Conservation (phyloP, 2,329 filamentous ascomycete species). For the Lasiodiplodia gonubiensis region DNA sequence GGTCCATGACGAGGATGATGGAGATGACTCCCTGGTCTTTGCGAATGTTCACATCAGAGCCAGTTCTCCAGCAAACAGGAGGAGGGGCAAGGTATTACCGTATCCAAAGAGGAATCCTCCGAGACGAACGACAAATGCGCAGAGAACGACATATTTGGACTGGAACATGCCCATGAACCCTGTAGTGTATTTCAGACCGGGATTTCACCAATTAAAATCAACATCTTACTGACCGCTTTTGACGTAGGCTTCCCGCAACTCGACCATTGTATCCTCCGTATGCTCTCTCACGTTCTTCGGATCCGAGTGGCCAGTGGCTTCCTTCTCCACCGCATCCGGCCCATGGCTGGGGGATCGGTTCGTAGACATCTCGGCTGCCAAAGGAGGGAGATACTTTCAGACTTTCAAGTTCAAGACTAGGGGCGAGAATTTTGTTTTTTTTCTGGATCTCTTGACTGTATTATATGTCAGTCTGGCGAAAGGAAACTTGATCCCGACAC, state of each 20-base stretch:
- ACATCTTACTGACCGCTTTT: not conserved
- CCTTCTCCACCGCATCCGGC: not conserved
- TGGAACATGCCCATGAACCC: slow-evolving; percentile 37
- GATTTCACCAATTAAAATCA: not conserved
- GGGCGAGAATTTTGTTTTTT: too few species aligned
- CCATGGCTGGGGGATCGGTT: not conserved
- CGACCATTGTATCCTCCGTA: slow-evolving; percentile 3
- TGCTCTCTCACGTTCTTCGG: slow-evolving; percentile 2
- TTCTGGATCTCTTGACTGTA: not conserved
- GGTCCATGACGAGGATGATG: slow-evolving; percentile 59
- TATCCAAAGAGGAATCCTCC: slow-evolving; percentile 60
- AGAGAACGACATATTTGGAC: slow-evolving; percentile 58
- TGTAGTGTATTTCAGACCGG: not conserved
- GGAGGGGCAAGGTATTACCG: slow-evolving; percentile 39
- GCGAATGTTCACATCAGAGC: too few species aligned
- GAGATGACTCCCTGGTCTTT: slow-evolving; percentile 49
- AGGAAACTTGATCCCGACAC: slow-evolving; percentile 2
- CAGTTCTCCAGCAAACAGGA: not conserved
- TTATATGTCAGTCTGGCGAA: not conserved
- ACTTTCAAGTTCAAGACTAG: not conserved
- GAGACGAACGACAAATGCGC: slow-evolving; percentile 57
- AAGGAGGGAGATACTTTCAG: not conserved
- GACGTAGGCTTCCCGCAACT: slow-evolving; percentile 4
- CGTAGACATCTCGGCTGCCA: not conserved
- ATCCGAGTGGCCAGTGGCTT: not conserved